Conservation (phyloP, 768 basidiomycete genomes). For the Phallus indusiatus region DNA sequence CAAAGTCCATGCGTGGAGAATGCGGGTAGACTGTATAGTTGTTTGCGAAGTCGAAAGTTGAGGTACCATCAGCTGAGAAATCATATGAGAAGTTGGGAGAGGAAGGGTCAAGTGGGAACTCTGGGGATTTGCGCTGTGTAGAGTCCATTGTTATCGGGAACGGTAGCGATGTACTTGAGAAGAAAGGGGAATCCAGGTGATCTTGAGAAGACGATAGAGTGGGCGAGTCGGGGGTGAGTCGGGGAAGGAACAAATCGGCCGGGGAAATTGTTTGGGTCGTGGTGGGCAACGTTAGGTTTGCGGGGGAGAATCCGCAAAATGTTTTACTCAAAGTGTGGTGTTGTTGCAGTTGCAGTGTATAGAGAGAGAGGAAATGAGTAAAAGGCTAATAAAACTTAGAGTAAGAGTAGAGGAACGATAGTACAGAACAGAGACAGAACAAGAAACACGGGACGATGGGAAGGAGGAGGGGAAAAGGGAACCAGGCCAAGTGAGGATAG, state of each 20-base stretch:
- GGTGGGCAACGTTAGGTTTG: slow-evolving; percentile 6
- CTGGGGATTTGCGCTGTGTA: slow-evolving; percentile 32
- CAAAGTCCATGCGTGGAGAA: neutral
- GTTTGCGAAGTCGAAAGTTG: slow-evolving; percentile 12
- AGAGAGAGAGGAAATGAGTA: slow-evolving; percentile 23
- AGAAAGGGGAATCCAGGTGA: slow-evolving; percentile 1
- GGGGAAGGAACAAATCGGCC: slow-evolving; percentile 7
- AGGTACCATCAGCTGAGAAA: slow-evolving; percentile 24
- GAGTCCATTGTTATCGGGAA: slow-evolving; percentile 10
- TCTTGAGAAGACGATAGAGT: slow-evolving; percentile 4
- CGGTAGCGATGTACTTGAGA: neutral
- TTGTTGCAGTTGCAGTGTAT: slow-evolving; percentile 22
- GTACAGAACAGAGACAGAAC: slow-evolving; percentile 14
- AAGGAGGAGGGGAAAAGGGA: slow-evolving; percentile 16
- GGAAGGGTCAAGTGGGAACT: slow-evolving; percentile 37
- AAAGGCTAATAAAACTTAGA: slow-evolving; percentile 23
- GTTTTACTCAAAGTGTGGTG: slow-evolving; percentile 26
- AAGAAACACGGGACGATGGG: slow-evolving; percentile 20
- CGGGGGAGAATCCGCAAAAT: slow-evolving; percentile 15
- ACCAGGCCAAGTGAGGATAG: slow-evolving; percentile 1
- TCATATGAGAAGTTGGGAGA: slow-evolving; percentile 33
- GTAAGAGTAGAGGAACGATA: slow-evolving; percentile 19
- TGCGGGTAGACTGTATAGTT: slow-evolving; percentile 4
- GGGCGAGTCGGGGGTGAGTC: slow-evolving; percentile 8
- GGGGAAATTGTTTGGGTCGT: slow-evolving; percentile 8